Conservation (phyloP, 2,329 filamentous ascomycete species). For the Trichoderma semiorbis region DNA sequence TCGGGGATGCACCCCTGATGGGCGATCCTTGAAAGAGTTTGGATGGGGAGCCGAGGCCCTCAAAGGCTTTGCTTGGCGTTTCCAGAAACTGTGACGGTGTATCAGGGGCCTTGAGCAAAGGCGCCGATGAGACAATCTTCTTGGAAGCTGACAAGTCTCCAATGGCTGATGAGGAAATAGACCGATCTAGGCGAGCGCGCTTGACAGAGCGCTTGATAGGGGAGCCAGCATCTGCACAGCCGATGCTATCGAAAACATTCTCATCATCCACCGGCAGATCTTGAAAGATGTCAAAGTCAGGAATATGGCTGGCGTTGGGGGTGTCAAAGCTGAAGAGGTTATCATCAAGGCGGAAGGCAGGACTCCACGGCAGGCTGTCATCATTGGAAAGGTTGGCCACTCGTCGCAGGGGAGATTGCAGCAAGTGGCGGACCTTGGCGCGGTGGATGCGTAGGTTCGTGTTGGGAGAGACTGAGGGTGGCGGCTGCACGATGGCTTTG, state of each 20-base stretch:
- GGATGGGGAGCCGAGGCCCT: slow-evolving; percentile 53
- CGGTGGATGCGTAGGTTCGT: slow-evolving; percentile 89
- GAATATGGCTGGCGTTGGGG: slow-evolving; percentile 44
- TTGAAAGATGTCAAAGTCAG: slow-evolving; percentile 62
- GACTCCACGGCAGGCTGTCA: slow-evolving; percentile 56
- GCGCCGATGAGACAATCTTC: slow-evolving; percentile 49
- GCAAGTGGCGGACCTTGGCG: slow-evolving; percentile 73
- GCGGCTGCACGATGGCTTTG: slow-evolving; percentile 53
- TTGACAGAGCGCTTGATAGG: slow-evolving; percentile 62
- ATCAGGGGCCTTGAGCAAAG: slow-evolving; percentile 48
- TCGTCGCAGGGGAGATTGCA: slow-evolving; percentile 67
- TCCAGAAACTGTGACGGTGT: slow-evolving; percentile 42
- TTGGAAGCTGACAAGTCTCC: slow-evolving; percentile 53
- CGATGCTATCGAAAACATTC: slow-evolving; percentile 37
- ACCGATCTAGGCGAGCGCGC: slow-evolving; percentile 61
- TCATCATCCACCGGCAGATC: slow-evolving; percentile 33
- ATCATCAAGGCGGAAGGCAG: slow-evolving; percentile 64
- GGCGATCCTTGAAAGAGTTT: slow-evolving; percentile 44
- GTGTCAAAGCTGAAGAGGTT: slow-evolving; percentile 47
- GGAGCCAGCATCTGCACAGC: slow-evolving; percentile 54
- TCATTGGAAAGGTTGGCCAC: slow-evolving; percentile 44
- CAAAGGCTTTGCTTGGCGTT: slow-evolving; percentile 57
- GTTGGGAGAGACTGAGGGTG: slow-evolving; percentile 84
- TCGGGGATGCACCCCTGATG: slow-evolving; percentile 44
- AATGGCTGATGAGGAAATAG: slow-evolving; percentile 59